Base-by-base conservation (phyloP, 768 basidiomycete genomes). In the Erythrobasidium yunnanense region DNA sequence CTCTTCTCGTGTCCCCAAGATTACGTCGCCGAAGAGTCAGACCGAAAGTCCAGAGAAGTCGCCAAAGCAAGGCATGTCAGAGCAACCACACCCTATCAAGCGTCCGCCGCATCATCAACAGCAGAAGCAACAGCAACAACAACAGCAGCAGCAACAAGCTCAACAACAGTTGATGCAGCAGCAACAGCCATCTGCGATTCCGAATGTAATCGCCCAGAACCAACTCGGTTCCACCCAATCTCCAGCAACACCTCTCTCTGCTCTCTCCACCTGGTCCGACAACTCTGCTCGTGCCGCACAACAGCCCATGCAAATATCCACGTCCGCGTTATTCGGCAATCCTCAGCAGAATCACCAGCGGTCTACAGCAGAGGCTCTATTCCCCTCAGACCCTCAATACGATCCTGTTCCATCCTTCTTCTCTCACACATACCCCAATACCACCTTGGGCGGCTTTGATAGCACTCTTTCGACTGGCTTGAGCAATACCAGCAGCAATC, bases 1-100 rank as follows among this genome's bases (percentile, higher is more conserved):
- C 27, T 63, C 60, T n/a, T 63, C 60, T 4, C 60, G 60, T n/a
- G 60, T 63, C 3, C 60, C 60, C 4, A 4, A 58, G 4, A 25
- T 23, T 3, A 13, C 56, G 2, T 6, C 56, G 13, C 7, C 54
- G 13, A 34, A 55, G 22, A 34, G 8, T 2, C 54, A 55, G 6
- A 8, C 20, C 25, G 4, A 22, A 4, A 55, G 32, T 8, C 32
- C 54, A 6, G 15, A 29, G 4, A 34, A 5, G 11, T 13, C 4
- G 4, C 7, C 54, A 6, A 35, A 55, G 29, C 25, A 55, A 15
- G 38, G 11, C 38, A 42, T 11, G n/a, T 11, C 38, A 11, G 38
- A 11, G 11, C 38, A 42, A 42, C 38, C 38, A 11, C 38, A 42
- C 11, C 38, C 38, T 42, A 42, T 11, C 38, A 42, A 42, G 38